Evolutionary conservation across 2,329 filamentous ascomycete genomes (phyloP), one percentile per base, ranked within the genome.

Genomic region (Aspergillus pseudoglaucus): DNA sequence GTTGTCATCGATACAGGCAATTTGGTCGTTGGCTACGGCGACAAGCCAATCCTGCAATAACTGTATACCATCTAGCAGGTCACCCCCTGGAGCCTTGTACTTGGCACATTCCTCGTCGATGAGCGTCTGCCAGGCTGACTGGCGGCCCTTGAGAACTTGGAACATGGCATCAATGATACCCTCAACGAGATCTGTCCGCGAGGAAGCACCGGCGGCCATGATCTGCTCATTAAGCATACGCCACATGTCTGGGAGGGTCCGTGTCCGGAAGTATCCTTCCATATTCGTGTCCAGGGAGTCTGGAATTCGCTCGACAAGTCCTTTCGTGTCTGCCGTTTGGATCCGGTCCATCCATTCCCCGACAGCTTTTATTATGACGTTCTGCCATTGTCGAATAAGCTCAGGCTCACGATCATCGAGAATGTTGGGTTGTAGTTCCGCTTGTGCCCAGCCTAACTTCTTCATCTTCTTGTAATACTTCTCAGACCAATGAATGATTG

Each of bases 331-430:
- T 40, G 88, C 84, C 7, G 77, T 78, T 59, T 88, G 89, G 67
- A 98, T 96, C 49, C 90, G 84, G 54, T 94, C 88, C 77, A 97
- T 95, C 90, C 93, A 98, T 73, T 97, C 88, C 66, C 96, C 91
- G 50, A 98, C 84, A 52, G 90, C 90, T 64, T 87, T 88, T 70
- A 96, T 93, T 67, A 98, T 97, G 64, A 97, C 85, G 64, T 89
- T 85, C 51, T 91, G 83, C 78, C 96, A 98, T 65, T 95, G 90
- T 45, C 89, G 85, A 46, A 98, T 88, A 14, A 98, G 79, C 66
- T 98, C 93, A 35, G 83, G 79, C 68, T 94, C 90, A 51, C 91
- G 83, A 61, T 90, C 88, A 70, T 97, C 93, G 51, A 98, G 83
- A 48, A 97, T 81, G 59, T 95, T 90, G 0, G 90, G 90, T 44